phyloP scores from a whole-genome alignment of 2,329 filamentous ascomycete genomes.

The Dendrostoma leiphaemia region DNA sequence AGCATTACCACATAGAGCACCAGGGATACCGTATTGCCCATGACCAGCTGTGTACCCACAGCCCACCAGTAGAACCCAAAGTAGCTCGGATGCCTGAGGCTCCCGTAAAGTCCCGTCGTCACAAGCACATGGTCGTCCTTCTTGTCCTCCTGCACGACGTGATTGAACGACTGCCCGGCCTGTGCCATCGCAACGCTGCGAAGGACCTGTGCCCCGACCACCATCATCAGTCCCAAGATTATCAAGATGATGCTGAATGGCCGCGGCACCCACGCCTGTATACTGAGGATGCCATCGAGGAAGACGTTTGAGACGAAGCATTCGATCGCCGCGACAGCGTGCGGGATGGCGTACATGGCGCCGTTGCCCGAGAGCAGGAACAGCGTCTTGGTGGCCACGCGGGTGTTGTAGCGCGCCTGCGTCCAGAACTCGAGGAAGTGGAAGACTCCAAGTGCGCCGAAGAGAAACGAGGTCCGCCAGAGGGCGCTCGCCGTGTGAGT shows the following conservation, averaged over 20 bases:
- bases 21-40: constrained; percentile 82
- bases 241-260: constrained; percentile 40
- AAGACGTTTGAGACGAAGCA: constrained; percentile 60
- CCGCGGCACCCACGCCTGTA: constrained; percentile 42
- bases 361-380: constrained; percentile 88
- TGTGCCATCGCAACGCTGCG: constrained; percentile 84
- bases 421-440: constrained; percentile 97
- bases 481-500: constrained; percentile 42
- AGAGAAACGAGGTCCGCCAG: constrained; percentile 67
- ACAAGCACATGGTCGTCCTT: constrained; percentile 72
- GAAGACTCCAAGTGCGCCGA: constrained; percentile 69
- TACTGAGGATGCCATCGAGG: constrained; percentile 43
- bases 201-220: constrained; percentile 69
- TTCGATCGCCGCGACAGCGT: constrained; percentile 71
- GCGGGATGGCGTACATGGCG: constrained; percentile 77
- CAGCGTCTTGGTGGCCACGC: constrained; percentile 65
- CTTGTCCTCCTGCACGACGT: constrained; percentile 72
- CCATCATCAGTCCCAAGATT: constrained; percentile 60
- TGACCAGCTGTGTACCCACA: constrained; percentile 84
- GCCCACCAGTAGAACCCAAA: constrained; percentile 99
- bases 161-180: constrained; percentile 89
- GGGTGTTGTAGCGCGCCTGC: constrained; percentile 80
- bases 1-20: constrained; percentile 70
- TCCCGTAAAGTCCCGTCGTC: constrained; percentile 73
- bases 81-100: constrained; percentile 84